Evolutionary conservation across 495 filamentous ascomycete genomes (phyloP).

Genomic region (Talaromyces liani): DNA sequence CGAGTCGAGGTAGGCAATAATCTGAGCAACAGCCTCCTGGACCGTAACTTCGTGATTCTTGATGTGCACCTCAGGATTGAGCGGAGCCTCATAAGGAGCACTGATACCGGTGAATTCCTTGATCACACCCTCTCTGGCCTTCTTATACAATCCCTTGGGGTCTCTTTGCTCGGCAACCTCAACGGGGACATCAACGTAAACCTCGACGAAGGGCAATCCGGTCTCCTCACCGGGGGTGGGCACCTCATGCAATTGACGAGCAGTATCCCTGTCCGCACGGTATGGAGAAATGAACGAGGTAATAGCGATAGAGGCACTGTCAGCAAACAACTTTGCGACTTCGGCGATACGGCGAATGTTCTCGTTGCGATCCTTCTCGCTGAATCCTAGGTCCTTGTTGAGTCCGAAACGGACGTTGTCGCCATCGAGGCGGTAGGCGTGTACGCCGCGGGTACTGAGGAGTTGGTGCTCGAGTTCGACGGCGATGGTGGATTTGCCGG

Average conservation of each 20-base stretch:
- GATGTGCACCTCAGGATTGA: slow-evolving; percentile 78
- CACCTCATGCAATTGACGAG: slow-evolving; percentile 67
- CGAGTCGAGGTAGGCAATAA: slow-evolving; percentile 69
- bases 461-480: slow-evolving; percentile 94
- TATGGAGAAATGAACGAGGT: slow-evolving; percentile 98
- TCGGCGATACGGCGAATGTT: slow-evolving; percentile 96
- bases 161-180: slow-evolving; percentile 90
- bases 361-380: slow-evolving; percentile 86
- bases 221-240: slow-evolving; percentile 40
- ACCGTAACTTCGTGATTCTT: slow-evolving; percentile 68
- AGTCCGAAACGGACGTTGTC: slow-evolving; percentile 98
- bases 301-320: slow-evolving; percentile 76
- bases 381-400: slow-evolving; percentile 95
- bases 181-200: slow-evolving; percentile 81
- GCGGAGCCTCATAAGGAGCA: slow-evolving; percentile 89
- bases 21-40: slow-evolving; percentile 76
- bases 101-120: slow-evolving; percentile 93
- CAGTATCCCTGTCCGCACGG: slow-evolving; percentile 72
- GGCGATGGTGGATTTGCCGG: slow-evolving; percentile 93
- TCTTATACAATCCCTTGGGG: slow-evolving; percentile 96
- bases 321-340: slow-evolving; percentile 94
- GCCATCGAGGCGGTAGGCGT: slow-evolving; percentile 90
- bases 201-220: slow-evolving; percentile 80
- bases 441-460: slow-evolving; percentile 60
- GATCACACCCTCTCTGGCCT: slow-evolving; percentile 85